These are phyloP conservation scores for Marchantia paleacea DNA, from an alignment of 225 moss, liverwort and hornwort species.

Conservation along the genomic window DNA sequence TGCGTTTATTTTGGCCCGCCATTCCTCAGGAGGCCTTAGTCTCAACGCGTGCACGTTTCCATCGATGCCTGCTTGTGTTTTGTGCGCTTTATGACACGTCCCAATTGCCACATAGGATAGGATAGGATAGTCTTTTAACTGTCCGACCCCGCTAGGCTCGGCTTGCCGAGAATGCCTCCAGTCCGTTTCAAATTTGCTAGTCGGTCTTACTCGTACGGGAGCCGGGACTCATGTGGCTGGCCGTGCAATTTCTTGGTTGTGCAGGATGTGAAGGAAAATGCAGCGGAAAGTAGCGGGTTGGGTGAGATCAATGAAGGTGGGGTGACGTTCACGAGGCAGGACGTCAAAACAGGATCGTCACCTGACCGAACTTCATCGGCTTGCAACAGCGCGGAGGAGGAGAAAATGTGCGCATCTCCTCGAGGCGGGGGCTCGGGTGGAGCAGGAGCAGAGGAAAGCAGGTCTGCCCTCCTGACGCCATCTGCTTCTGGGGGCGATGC, in stretches of 20 bases:
- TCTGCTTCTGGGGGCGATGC: slow-evolving; percentile 10
- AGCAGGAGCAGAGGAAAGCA: slow-evolving; percentile 2
- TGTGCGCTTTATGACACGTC: too few relatives aligned
- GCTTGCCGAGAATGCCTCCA: too few relatives aligned
- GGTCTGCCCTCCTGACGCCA: slow-evolving; percentile 3
- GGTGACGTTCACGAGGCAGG: neutral
- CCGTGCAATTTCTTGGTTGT: neutral
- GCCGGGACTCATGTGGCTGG: too few relatives aligned
- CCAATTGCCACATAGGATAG: too few relatives aligned
- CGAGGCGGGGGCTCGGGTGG: neutral
- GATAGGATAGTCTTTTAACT: too few relatives aligned
- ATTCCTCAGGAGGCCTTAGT: too few relatives aligned
- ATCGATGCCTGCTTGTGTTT: too few relatives aligned
- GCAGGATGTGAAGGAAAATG: slow-evolving; percentile 29
- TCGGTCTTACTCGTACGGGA: too few relatives aligned
- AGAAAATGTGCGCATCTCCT: slow-evolving; percentile 19
- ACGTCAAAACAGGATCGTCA: slow-evolving; percentile 10
- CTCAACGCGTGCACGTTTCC: too few relatives aligned
- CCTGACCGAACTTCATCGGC: slow-evolving; percentile 30
- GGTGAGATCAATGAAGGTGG: slow-evolving; percentile 27
- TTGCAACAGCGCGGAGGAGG: slow-evolving; percentile 28
- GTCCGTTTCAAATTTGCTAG: too few relatives aligned
- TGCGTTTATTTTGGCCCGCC: too few relatives aligned
- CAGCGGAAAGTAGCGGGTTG: slow-evolving; percentile 14
- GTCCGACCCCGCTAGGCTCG: too few relatives aligned